Conservation (phyloP, 78 protist genomes). For the Dictyostelium intermedium region DNA sequence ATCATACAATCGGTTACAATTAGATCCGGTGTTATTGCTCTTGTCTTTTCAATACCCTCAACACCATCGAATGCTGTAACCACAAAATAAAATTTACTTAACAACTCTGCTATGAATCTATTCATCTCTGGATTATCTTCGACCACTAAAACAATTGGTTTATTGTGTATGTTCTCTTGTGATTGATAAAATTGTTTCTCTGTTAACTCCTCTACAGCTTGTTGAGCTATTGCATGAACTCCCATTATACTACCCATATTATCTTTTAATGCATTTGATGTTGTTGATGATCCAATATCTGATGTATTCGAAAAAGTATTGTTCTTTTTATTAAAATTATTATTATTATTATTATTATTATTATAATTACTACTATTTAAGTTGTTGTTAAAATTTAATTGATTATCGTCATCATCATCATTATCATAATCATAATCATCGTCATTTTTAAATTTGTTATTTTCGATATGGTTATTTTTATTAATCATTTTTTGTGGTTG, state of each 20-base stretch:
- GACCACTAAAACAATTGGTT: conserved; percentile 66
- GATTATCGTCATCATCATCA: not conserved
- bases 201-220: conserved; percentile 38
- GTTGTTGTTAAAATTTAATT: too few species aligned
- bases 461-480: not conserved
- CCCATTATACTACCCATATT: conserved; percentile 41
- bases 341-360: too few species aligned
- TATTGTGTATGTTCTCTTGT: conserved; percentile 8
- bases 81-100: conserved; percentile 14
- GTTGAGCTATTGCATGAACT: conserved; percentile 15
- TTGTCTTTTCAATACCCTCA: conserved; percentile 63
- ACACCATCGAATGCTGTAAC: conserved; percentile 63
- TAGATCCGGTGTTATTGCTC: conserved; percentile 36
- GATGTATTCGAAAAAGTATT: not conserved
- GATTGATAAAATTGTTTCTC: conserved; percentile 8
- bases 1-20: conserved; percentile 85
- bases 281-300: not conserved
- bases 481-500: not conserved
- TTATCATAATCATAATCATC: not conserved
- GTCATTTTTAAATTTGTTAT: too few species aligned
- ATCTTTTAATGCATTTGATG: not conserved
- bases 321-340: not conserved
- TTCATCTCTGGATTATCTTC: conserved; percentile 81
- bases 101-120: conserved; percentile 34
- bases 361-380: too few species aligned